Base-by-base conservation (phyloP, 2,329 filamentous ascomycete genomes). In the Neocatenulostroma microsporum region DNA sequence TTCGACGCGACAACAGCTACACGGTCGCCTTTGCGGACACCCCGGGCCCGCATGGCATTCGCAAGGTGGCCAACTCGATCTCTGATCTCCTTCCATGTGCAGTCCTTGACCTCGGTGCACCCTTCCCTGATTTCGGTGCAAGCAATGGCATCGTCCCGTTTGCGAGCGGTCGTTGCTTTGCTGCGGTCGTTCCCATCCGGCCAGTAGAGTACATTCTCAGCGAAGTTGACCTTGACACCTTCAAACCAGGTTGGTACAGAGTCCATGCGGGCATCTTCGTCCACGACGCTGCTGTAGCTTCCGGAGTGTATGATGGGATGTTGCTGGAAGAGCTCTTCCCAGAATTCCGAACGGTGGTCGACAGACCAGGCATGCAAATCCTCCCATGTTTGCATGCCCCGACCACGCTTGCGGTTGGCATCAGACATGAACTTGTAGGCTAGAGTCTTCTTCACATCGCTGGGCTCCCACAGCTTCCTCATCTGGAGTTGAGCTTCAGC, bases 1-100 rank as follows among this genome's bases (percentile, higher is more conserved):
- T 89, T 87, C 17, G 78, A 78, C 1, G 78, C 82, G 2, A 91
- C 82, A 3, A 85, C 67, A 0, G 85, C 82, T 4, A 93, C 68
- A 0, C 85, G 69, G 56, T 93, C 84, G 0, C 86, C 84, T 50
- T 74, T 78, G 29, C 59, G 56, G 0, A 93, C 73, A 0, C 85
- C 84, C 32, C 70, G 66, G 0, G 69, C 69, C 41, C 74, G 69
- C 68, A 93, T 70, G 0, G 82, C 83, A 43, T 78, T 74, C 0
- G 80, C 72, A 42, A 87, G 61, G 3, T 60, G 51, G 0, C 68
- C 82, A 0, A 78, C 76, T 2, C 72, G 64, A 20, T 55, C 56
- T 12, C 86, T 67, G 30, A 93, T 60, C 45, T 82, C 71, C 0
- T 63, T 70, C 78, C 82, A 93, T 0, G 76, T 81, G 7, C 84